These are phyloP conservation scores for peach (Prunus persica) DNA, from an alignment of 306 rosid genomes.

Conservation along the genomic window DNA sequence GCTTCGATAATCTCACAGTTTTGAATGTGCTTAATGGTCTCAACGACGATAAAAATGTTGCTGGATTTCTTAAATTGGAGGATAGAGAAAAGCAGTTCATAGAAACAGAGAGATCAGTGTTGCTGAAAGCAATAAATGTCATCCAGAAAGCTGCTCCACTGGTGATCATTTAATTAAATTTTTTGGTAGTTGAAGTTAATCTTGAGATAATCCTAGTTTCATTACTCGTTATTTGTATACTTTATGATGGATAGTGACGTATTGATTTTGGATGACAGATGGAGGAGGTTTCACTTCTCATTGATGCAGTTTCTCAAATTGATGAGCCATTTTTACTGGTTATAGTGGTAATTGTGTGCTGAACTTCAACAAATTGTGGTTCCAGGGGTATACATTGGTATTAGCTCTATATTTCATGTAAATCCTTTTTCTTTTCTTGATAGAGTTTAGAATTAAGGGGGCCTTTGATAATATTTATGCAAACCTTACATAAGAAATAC, in stretches of 20 bases:
- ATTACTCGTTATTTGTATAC: conserved; percentile 28
- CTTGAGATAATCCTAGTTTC: conserved; percentile 22
- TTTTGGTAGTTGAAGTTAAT: conserved; percentile 70
- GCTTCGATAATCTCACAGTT: conserved; percentile 16
- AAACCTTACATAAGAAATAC: conserved; percentile 23
- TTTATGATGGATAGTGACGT: conserved; percentile 30
- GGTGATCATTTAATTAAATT: conserved; percentile 86
- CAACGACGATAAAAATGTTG: conserved; percentile 34
- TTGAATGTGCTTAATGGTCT: conserved; percentile 35
- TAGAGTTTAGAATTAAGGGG: conserved; percentile 20
- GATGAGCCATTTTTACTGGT: conserved; percentile 98
- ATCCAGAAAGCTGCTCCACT: conserved; percentile 95
- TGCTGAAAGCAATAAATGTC: conserved; percentile 67
- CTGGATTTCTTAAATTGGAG: conserved; percentile 80
- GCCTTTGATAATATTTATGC: conserved; percentile 15
- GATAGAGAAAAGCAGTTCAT: conserved; percentile 66
- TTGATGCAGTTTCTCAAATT: conserved; percentile 83
- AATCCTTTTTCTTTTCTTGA: conserved; percentile 33
- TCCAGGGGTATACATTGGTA: conserved; percentile 96
- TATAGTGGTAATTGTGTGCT: conserved; percentile 99
- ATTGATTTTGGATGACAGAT: conserved; percentile 70
- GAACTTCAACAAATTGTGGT: conserved; percentile 99
- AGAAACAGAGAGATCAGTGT: conserved; percentile 59
- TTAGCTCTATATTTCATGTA: conserved; percentile 93
- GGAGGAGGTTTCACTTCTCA: conserved; percentile 96